phyloP scores from a whole-genome alignment of 306 rosid genomes.

The Quercus glauca region DNA sequence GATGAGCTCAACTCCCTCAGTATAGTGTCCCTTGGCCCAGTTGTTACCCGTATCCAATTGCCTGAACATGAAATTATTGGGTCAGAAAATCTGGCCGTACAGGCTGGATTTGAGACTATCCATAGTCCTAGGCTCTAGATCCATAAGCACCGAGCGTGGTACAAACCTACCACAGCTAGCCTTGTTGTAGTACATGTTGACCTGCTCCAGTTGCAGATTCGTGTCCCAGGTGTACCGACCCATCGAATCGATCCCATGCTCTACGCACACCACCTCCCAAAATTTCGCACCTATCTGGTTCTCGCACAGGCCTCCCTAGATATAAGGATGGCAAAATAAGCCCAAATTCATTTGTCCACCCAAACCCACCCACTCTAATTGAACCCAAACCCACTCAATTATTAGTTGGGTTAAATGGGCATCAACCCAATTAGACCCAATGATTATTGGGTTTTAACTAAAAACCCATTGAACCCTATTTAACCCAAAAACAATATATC shows the following conservation, averaged over 20 bases:
- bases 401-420: too few relatives aligned
- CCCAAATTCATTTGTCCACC: too few relatives aligned
- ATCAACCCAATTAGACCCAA: too few relatives aligned
- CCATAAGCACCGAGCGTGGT: slow-evolving; percentile 48
- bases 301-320: slow-evolving; percentile 53
- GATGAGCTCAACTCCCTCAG: slow-evolving; percentile 53
- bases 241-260: slow-evolving; percentile 52
- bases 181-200: slow-evolving; percentile 60
- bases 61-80: slow-evolving; percentile 49
- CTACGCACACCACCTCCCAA: slow-evolving; percentile 51
- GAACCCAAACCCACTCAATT: too few relatives aligned
- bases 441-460: too few relatives aligned
- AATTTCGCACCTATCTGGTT: slow-evolving; percentile 50
- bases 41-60: slow-evolving; percentile 62
- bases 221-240: slow-evolving; percentile 45
- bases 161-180: slow-evolving; percentile 60
- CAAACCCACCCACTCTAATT: too few relatives aligned
- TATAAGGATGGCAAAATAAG: too few relatives aligned
- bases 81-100: slow-evolving; percentile 48
- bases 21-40: slow-evolving; percentile 66
- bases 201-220: slow-evolving; percentile 51
- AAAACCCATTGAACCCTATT: too few relatives aligned
- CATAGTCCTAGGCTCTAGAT: slow-evolving; percentile 65
- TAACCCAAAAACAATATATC: too few relatives aligned
- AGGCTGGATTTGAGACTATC: slow-evolving; percentile 59